Base-by-base conservation (phyloP, 1,139 yeast genomes). In the Sugiyamaella castrensis region DNA sequence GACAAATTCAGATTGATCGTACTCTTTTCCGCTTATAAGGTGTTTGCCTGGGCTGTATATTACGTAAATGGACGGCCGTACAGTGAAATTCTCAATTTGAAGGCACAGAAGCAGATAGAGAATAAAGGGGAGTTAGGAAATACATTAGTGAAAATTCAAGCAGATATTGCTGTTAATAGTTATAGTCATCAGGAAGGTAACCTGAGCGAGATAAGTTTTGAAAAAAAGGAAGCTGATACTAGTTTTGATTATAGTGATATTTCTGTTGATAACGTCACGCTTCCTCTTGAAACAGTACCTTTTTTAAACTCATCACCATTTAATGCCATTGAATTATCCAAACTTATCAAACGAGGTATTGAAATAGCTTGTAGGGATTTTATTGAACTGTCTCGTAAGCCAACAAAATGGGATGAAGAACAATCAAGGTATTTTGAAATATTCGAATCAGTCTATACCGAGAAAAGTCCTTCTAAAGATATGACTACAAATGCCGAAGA, bases 391-490 rank as follows among this genome's bases (percentile, higher is more conserved):
- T 27, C 53, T 2, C 29, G 37, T 4, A 34, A 29, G 8, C 29
- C 37, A 11, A 41, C 52, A 6, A 36, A 38, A 8, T 55, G 57
- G 58, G 45, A 28, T 3, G 44, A 46, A 4, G 40, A 34, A n/a
- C 28, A 40, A 7, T 19, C 24, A 13, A 29, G 36, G 26, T 49
- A 37, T 24, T 28, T 53, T 7, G 53, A 54, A 28, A 45, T 49
- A 30, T 51, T 46, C 37, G 31, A 46, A 8, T 40, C 52, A 2
- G 54, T 55, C 1, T 52, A 45, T 41, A 38, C 19, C 12, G 35
- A 31, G 2, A n/a, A 31, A 3, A 13, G 6, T n/a, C 34, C 5
- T n/a, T 4, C 34, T 31, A 6, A 31, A n/a, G 15, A 2, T 31
- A n/a, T 31, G 12, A 31, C 5, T 31, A 13, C 24, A 5, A 5